Percentiles rank a stretch among this genome's conserved stretches.
These are phyloP conservation scores for Beauveria asiatica DNA, from an alignment of 2,329 filamentous ascomycete species.

Conservation along the genomic window DNA sequence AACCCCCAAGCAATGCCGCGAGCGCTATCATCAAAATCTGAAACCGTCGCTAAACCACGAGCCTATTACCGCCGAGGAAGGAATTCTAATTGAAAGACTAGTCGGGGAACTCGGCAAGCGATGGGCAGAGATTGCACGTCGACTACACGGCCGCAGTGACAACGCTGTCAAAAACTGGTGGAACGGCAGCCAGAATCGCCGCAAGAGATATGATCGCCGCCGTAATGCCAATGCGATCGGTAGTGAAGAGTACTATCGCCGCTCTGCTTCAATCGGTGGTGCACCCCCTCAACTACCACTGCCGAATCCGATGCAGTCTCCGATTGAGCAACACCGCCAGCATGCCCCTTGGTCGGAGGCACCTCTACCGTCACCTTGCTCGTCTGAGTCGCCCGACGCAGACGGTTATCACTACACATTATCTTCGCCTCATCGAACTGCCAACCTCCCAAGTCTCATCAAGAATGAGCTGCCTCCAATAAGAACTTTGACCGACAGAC, in stretches of 20 bases:
- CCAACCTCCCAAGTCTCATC: conserved; percentile 28
- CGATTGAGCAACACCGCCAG: conserved; percentile 16
- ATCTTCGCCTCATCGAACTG: conserved; percentile 44
- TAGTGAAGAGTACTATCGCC: conserved; percentile 9
- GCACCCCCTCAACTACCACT: conserved; percentile 17
- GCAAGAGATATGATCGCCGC: conserved; percentile 42
- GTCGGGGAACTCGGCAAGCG: conserved; percentile 73
- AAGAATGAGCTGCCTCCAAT: conserved; percentile 35
- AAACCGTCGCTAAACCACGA: conserved; percentile 67
- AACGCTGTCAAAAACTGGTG: conserved; percentile 98
- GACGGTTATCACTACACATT: conserved; percentile 59
- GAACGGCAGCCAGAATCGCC: conserved; percentile 86
- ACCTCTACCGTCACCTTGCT: conserved; percentile 29
- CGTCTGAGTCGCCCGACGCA: conserved; percentile 48
- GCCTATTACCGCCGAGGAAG: conserved; percentile 64
- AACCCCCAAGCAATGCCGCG: conserved; percentile 89
- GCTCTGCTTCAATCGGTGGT: background rate
- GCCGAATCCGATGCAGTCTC: conserved; percentile 12
- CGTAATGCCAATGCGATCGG: conserved; percentile 21
- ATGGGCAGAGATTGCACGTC: conserved; percentile 87
- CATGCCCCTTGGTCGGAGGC: conserved; percentile 21
- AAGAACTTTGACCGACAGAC: conserved; percentile 8
- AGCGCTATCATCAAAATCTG: conserved; percentile 89
- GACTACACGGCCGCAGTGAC: conserved; percentile 77
- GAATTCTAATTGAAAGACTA: conserved; percentile 64